Conservation (phyloP, 2,329 filamentous ascomycete genomes). For the Colletotrichum sublineola region DNA sequence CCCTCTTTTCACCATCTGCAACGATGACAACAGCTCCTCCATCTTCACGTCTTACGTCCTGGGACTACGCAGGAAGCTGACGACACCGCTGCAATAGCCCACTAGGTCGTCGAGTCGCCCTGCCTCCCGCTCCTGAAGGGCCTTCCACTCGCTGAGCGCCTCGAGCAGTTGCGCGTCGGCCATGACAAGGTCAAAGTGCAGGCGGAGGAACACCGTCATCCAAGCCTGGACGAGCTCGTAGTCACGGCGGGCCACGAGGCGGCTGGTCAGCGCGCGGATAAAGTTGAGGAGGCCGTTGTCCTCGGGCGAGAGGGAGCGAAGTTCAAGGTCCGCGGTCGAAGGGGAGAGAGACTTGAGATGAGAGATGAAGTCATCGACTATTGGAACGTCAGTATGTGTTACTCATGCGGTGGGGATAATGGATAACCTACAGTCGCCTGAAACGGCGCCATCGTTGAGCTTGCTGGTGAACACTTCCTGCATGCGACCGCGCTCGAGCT, state of each 20-base stretch:
- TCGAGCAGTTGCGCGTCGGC: conserved; percentile 66
- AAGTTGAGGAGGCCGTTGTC: conserved; percentile 83
- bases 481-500: conserved; percentile 69
- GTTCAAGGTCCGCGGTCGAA: conserved; percentile 88
- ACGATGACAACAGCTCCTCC: not conserved
- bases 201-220: conserved; percentile 93
- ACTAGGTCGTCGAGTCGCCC: conserved; percentile 80
- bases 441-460: conserved; percentile 65
- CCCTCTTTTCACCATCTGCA: not conserved
- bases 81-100: conserved; percentile 89
- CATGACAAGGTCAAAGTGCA: conserved; percentile 75
- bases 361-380: conserved; percentile 75
- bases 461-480: conserved; percentile 71
- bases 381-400: conserved; percentile 50
- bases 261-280: conserved; percentile 81
- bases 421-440: conserved; percentile 70
- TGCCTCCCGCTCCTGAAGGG: conserved; percentile 78
- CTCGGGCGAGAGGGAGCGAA: conserved; percentile 79
- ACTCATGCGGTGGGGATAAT: not conserved
- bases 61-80: conserved; percentile 81
- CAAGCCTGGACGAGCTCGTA: conserved; percentile 96
- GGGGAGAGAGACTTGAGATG: conserved; percentile 86
- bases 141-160: conserved; percentile 77
- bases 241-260: conserved; percentile 78
- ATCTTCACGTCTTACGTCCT: conserved; percentile 56